Evolutionary conservation across 2,329 filamentous ascomycete genomes (phyloP).

Genomic region (Botrytis paeoniae): DNA sequence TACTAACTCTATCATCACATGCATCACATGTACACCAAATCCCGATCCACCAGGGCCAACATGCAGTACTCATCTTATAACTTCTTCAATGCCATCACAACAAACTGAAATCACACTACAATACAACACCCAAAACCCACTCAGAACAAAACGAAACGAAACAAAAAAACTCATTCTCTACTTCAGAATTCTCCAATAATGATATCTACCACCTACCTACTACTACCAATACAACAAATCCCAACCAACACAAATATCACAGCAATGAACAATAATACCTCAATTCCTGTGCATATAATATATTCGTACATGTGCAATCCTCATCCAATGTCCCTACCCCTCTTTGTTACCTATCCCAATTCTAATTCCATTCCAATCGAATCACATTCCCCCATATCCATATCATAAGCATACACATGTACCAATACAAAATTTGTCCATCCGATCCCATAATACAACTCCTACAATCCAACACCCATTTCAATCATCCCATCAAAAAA

Average conservation of each 20-base stretch:
- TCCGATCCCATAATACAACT: background rate
- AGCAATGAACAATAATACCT: background rate
- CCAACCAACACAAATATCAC: background rate
- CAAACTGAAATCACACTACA: too few species aligned
- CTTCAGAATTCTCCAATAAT: background rate
- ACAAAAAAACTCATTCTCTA: background rate
- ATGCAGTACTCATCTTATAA: too few species aligned
- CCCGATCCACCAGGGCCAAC: too few species aligned
- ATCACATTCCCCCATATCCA: background rate
- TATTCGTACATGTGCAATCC: background rate
- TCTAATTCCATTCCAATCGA: background rate
- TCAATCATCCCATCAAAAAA: background rate
- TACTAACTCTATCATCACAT: too few species aligned
- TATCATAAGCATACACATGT: background rate
- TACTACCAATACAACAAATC: background rate
- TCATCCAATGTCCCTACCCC: background rate
- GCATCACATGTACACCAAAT: too few species aligned
- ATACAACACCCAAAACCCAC: background rate
- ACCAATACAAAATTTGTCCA: background rate
- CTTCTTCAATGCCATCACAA: too few species aligned
- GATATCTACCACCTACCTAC: background rate
- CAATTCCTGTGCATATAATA: background rate
- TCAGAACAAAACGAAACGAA: too few species aligned
- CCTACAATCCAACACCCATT: background rate
- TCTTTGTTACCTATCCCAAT: background rate